Evolutionary conservation across 2,329 filamentous ascomycete species (phyloP), one percentile per base, ranked within the genome.

Genomic region (Phoma sp.): DNA sequence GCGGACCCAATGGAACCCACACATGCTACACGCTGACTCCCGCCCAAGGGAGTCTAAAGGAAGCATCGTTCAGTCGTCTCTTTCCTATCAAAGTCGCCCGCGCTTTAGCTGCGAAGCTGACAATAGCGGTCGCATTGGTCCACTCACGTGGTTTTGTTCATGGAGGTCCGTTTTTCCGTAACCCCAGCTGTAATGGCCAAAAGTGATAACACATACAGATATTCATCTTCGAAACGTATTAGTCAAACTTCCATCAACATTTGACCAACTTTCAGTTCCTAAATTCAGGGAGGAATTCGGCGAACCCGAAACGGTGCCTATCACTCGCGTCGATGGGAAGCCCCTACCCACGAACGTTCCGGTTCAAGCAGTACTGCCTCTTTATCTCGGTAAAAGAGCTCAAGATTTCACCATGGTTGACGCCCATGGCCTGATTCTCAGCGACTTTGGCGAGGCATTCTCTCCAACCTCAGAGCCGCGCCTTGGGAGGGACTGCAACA

Each of bases 381-480:
- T 57, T 21, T 53, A 57, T 49, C 48, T 57, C 15, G 54, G 54
- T 23, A 53, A 57, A 34, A 45, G 45, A 32, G 45, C 51, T 21
- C 45, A 54, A 47, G 38, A 58, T 2, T 58, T 58, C 17, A 58
- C 45, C 10, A 28, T 54, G 12, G 28, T 23, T 34, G 55, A 58
- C 18, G 45, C 55, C n/a, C 34, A 54, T 23, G 40, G 40, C 36
- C 28, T 58, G 6, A 54, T 58, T 12, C 50, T 58, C 36, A 47
- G 49, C 49, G 55, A 58, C 46, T 54, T 58, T 34, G 55, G 50
- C 34, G 49, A 58, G 37, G 55, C 55, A 23, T 58, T 54, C 30
- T 50, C 38, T 37, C 50, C 55, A 32, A 40, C 34, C 42, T 43
- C 49, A 5, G 55, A 58, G 50, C 50, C 33, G 40, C 50, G 55